Evolutionary conservation across 78 protist species (phyloP).

Genomic region (slime mould (Dictyostelium discoideum)): DNA sequence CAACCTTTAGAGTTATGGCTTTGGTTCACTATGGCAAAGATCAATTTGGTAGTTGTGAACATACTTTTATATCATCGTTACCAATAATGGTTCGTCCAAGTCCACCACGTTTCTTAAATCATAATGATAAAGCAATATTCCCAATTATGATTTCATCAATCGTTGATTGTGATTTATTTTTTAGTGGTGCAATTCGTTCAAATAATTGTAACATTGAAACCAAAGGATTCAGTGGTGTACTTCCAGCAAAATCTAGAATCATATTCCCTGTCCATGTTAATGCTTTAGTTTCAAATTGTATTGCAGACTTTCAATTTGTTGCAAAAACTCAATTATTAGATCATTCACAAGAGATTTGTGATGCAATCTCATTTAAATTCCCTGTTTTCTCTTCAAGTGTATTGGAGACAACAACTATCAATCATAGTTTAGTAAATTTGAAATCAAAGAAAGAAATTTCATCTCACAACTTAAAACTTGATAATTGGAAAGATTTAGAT

Average conservation of each 20-base stretch:
- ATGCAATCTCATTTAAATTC: constrained; percentile 47
- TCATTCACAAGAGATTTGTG: constrained; percentile 21
- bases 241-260: constrained; percentile 23
- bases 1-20: constrained; percentile 33
- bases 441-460: not conserved
- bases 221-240: constrained; percentile 17
- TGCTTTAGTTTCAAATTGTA: constrained; percentile 39
- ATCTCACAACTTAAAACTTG: constrained; percentile 12
- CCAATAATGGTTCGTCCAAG: constrained; percentile 39
- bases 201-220: not conserved
- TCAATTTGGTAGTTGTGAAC: constrained; percentile 12
- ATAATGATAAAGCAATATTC: constrained; percentile 29
- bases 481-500: constrained; percentile 39
- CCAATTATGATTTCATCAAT: constrained; percentile 16
- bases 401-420: constrained; percentile 1
- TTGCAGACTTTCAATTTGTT: not conserved
- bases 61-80: constrained; percentile 24
- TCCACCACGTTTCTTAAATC: constrained; percentile 55
- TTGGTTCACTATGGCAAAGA: not conserved
- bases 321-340: not conserved
- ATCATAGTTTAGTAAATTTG: not conserved
- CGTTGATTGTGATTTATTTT: constrained; percentile 30
- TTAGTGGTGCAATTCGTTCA: constrained; percentile 3
- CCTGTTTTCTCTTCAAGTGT: constrained; percentile 26
- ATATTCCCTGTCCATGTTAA: not conserved